A percentile compares a stretch with the other conserved stretches of the same genome.
Conservation (phyloP, 148 eudicot genomes). For the Camellia granthamiana region DNA sequence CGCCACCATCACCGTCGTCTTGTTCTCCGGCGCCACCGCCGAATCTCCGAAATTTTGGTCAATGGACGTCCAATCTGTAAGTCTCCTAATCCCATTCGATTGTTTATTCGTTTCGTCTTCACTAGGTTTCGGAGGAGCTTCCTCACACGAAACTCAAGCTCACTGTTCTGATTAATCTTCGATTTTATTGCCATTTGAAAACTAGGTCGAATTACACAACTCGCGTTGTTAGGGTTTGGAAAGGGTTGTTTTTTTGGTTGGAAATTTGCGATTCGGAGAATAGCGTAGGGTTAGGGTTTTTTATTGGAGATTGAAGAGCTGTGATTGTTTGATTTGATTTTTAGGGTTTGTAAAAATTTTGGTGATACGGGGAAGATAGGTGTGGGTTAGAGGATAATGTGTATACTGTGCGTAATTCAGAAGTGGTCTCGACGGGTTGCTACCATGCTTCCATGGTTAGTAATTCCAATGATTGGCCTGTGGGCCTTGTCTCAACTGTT, state of each 20-base stretch:
- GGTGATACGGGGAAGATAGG: constrained; percentile 35
- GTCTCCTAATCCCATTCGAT: constrained; percentile 1
- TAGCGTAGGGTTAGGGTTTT: constrained; percentile 26
- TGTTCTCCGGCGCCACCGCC: too few relatives aligned
- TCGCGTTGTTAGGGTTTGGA: constrained; percentile 38
- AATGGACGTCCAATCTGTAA: constrained; percentile 21
- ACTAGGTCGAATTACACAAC: constrained; percentile 20
- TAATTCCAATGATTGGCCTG: constrained; percentile 87
- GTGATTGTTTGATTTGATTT: constrained; percentile 25
- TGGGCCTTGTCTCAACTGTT: constrained; percentile 94
- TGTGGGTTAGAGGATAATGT: constrained; percentile 83
- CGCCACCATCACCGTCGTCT: constrained; percentile 9
- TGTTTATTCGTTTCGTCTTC: constrained; percentile 12
- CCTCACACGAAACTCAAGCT: background rate
- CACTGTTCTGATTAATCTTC: background rate
- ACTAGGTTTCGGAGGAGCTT: constrained; percentile 12
- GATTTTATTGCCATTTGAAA: constrained; percentile 11
- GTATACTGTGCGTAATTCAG: constrained; percentile 98
- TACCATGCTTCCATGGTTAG: constrained; percentile 99
- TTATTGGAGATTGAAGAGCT: constrained; percentile 21
- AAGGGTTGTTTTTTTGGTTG: constrained; percentile 7
- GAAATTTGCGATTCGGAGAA: background rate
- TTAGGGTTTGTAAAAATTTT: constrained; percentile 16
- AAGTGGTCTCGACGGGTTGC: constrained; percentile 98
- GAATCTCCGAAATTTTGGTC: background rate